Evolutionary conservation across 176 grass and related monocot genomes (phyloP).

Genomic region (Ensete glaucum): DNA sequence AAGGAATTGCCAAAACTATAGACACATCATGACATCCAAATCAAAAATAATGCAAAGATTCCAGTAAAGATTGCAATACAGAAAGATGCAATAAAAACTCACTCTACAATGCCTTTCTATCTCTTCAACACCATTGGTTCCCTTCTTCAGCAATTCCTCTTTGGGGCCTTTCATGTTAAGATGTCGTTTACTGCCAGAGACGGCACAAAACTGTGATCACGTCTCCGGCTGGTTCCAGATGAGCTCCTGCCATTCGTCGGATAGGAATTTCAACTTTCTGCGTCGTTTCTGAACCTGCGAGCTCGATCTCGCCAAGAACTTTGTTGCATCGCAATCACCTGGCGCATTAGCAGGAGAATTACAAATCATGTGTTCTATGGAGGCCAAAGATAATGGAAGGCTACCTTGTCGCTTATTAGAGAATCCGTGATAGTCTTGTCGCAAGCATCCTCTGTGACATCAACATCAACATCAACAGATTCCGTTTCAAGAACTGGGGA

Average conservation of each 20-base stretch:
- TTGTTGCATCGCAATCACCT: constrained; percentile 72
- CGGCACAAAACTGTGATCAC: not conserved
- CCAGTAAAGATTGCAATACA: too few relatives aligned
- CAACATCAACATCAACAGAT: constrained; percentile 18
- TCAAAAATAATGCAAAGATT: too few relatives aligned
- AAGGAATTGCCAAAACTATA: too few relatives aligned
- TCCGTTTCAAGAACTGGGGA: constrained; percentile 30
- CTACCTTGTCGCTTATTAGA: constrained; percentile 62
- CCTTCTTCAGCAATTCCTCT: not conserved
- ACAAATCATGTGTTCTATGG: not conserved
- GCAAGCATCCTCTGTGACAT: constrained; percentile 21
- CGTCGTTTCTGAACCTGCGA: constrained; percentile 41
- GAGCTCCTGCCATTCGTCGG: not conserved
- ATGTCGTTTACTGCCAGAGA: not conserved
- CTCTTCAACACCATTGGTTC: too few relatives aligned
- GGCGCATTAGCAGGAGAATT: not conserved
- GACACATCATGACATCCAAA: too few relatives aligned
- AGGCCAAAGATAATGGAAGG: not conserved
- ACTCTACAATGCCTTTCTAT: too few relatives aligned
- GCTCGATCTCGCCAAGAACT: constrained; percentile 80
- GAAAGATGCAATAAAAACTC: too few relatives aligned
- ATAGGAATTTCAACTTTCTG: constrained; percentile 29
- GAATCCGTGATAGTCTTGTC: constrained; percentile 15
- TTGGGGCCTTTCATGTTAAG: not conserved
- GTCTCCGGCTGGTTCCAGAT: not conserved